Base-by-base conservation (phyloP, 345 rosid genomes). In the Arabidopsis suecica region DNA sequence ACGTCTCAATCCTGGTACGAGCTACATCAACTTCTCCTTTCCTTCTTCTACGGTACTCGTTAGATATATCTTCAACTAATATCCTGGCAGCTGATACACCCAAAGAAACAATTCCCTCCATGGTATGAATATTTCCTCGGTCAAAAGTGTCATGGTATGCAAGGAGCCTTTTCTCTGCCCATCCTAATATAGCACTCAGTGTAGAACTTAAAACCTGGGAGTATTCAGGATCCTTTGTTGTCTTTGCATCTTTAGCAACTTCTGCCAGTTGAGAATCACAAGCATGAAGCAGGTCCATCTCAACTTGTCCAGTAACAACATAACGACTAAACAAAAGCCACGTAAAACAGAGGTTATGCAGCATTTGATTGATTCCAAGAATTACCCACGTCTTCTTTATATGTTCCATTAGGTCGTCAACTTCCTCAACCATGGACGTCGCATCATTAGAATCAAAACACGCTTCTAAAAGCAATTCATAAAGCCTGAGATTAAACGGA, bases 111-210 rank as follows among this genome's bases (percentile, higher is more conserved):
- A 95, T 88, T 11, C 96, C 88, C 48, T 86, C 86, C 99, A 95
- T 95, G 68, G 88, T 81, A 66, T 87, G 86, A 11, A 87, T 78
- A 79, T 82, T 92, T 45, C 83, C 84, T 50, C 83, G 79, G 80
- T 89, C 86, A 72, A 92, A 95, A 14, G 99, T 95, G 33, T 92
- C 99, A 48, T 95, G 99, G 73, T 95, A 95, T 2, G 99, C 96
- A 75, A 95, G 98, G 32, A 95, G 94, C 80, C 99, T 85, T 74
- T 95, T 85, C 86, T 95, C 99, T 51, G 93, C 93, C 99, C 99
- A 95, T 58, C 97, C 92, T 82, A 95, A 54, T 64, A 92, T 87
- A 34, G 98, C 84, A 85, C 86, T 95, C 71, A 95, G 63, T 5
- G 93, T 88, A 65, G 96, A 84, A 81, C 96, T 95, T 73, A 95